Evolutionary conservation across 176 grass and related monocot genomes (phyloP).

Genomic region (Bolboschoenus planiculmis): DNA sequence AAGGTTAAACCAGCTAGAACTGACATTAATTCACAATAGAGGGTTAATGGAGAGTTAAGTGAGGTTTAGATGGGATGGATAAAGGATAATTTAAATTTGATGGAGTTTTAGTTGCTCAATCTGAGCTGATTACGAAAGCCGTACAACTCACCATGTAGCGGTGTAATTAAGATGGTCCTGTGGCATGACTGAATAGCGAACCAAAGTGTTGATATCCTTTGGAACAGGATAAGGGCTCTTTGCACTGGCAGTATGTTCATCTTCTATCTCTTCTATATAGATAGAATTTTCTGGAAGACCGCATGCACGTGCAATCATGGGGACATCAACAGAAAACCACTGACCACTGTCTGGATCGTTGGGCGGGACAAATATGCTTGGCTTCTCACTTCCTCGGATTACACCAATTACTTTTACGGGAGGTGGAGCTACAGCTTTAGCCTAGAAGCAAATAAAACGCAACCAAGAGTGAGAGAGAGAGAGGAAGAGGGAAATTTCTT

Average conservation of each 20-base stretch:
- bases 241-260: slow-evolving; percentile 36
- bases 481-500: no score
- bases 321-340: slow-evolving; percentile 93
- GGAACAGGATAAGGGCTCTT: slow-evolving; percentile 89
- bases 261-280: slow-evolving; percentile 81
- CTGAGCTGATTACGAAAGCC: neutral
- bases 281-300: slow-evolving; percentile 59
- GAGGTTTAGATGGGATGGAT: neutral
- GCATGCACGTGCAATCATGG: slow-evolving; percentile 66
- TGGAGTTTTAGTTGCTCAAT: slow-evolving; percentile 1
- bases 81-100: neutral
- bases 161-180: slow-evolving; percentile 88
- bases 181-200: slow-evolving; percentile 85
- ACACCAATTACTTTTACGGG: slow-evolving; percentile 63
- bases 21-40: neutral
- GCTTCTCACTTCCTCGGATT: slow-evolving; percentile 89
- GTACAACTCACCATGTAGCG: slow-evolving; percentile 54
- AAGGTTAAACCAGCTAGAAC: neutral
- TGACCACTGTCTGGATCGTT: slow-evolving; percentile 75
- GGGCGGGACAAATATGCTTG: slow-evolving; percentile 86
- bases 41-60: neutral
- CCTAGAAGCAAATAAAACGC: slow-evolving; percentile 33
- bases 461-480: neutral
- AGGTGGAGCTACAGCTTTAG: slow-evolving; percentile 27
- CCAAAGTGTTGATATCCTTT: slow-evolving; percentile 82